A percentile compares a stretch with the other conserved stretches of the same genome.
These are phyloP conservation scores for Mrakia blollopis DNA, from an alignment of 768 basidiomycete genomes.

Conservation along the genomic window DNA sequence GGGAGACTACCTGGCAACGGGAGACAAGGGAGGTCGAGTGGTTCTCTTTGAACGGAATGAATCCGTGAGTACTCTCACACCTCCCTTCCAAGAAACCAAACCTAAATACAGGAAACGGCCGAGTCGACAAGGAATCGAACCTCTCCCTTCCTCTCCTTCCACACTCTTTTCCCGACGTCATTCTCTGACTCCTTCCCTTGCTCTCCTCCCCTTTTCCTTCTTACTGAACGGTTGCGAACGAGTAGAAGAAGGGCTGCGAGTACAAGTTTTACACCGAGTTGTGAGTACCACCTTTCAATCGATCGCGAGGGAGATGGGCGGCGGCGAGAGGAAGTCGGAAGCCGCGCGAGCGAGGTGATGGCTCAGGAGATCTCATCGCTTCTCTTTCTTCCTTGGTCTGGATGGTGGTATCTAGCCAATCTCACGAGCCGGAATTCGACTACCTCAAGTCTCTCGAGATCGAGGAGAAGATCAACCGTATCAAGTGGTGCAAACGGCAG, in stretches of 20 bases:
- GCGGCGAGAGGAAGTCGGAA: not conserved
- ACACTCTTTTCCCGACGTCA: not conserved
- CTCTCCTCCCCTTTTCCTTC: constrained; percentile 39
- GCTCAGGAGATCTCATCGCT: not conserved
- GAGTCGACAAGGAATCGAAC: not conserved
- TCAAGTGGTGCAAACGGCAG: constrained; percentile 99
- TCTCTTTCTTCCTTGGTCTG: not conserved
- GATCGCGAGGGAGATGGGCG: not conserved
- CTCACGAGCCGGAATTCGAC: constrained; percentile 99
- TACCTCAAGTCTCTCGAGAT: constrained; percentile 99
- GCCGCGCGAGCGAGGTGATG: not conserved
- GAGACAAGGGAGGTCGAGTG: constrained; percentile 98
- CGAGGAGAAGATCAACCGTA: constrained; percentile 99
- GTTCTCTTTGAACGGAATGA: constrained; percentile 98
- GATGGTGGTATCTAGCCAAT: constrained; percentile 61
- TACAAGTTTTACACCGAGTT: constrained; percentile 98
- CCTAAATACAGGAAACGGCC: not conserved
- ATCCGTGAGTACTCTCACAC: constrained; percentile 56
- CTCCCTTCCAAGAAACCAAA: constrained; percentile 1
- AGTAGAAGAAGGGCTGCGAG: constrained; percentile 98
- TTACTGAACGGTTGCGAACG: not conserved
- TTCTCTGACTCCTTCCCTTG: not conserved
- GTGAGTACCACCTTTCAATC: too few species aligned
- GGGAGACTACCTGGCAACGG: constrained; percentile 97
- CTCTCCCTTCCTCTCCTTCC: not conserved